These are phyloP conservation scores for Opeltia flavorubescens DNA, from an alignment of 495 filamentous ascomycete genomes.

Conservation along the genomic window DNA sequence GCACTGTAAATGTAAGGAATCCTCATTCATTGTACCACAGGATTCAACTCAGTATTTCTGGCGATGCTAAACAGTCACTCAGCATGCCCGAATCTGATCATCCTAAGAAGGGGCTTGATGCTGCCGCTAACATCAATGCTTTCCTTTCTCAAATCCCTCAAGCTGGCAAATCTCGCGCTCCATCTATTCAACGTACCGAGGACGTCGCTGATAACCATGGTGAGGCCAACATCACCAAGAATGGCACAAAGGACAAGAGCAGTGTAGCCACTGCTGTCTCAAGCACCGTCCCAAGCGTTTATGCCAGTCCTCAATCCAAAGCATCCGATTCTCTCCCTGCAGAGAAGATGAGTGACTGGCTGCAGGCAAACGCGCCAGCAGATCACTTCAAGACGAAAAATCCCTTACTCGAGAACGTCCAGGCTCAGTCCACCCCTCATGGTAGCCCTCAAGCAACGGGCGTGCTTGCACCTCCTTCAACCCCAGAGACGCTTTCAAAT, in stretches of 20 bases:
- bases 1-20: no score
- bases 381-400: neutral
- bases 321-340: neutral
- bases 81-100: neutral
- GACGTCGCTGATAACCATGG: neutral
- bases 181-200: neutral
- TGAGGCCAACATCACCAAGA: neutral
- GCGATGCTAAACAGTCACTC: neutral
- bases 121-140: neutral
- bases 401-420: neutral
- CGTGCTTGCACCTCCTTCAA: constrained; percentile 3
- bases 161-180: neutral
- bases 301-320: neutral
- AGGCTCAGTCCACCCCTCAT: no score
- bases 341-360: neutral
- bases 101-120: neutral
- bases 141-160: neutral
- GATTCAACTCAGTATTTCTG: no score
- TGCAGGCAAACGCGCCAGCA: neutral
- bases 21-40: no score
- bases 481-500: constrained; percentile 1
- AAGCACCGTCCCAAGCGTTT: neutral
- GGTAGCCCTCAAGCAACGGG: constrained; percentile 1
- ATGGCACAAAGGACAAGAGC: neutral
- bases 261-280: neutral